Evolutionary conservation across 768 basidiomycete genomes (phyloP), one percentile per base, ranked within the genome.

Genomic region (Suillus hirtellus): DNA sequence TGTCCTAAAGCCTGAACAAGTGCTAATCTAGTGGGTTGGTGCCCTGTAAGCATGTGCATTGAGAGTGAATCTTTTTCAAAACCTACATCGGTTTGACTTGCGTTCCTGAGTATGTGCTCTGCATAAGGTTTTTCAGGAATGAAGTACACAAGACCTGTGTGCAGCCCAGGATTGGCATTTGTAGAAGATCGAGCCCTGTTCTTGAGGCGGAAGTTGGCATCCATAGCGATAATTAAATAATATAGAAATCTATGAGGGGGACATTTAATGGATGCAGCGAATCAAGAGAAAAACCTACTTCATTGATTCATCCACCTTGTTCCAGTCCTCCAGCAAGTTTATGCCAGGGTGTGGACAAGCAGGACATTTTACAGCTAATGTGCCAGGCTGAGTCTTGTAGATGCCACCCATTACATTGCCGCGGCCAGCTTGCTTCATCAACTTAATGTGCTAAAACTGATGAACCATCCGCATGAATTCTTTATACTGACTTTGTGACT

Each of bases 151-250:
- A 40, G 61, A 15, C 75, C 73, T 0, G 67, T 58, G 6, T 63
- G 62, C 1, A 75, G 69, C 7, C 63, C 62, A 0, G 71, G 70
- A 56, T 73, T 72, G 1, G 50, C 24, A 1, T 4, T 21, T 1
- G 63, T 62, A 24, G 49, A 65, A 2, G 53, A 43, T 2, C 68
- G 63, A 24, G 69, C 55, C 53, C 69, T 68, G 2, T 73, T 67
- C 49, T 75, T 78, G 4, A 78, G 64, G 1, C 69, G 67, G 58
- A 79, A 80, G 59, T 73, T 75, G 15, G 42, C 42, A 42, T 42
- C 42, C 12, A 76, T 67, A 3, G 70, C 70, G 15, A 67, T 38
- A 55, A 76, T 72, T 1, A 75, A 63, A 12, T 64, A 59, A 63
- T 78, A 70, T 0, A 77, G 47, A 53, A 64, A 76, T 21, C 72